Percentiles rank a stretch among this genome's conserved stretches.
Conservation (phyloP, 2,329 filamentous ascomycete species). For the Diaporthe citriasiana region DNA sequence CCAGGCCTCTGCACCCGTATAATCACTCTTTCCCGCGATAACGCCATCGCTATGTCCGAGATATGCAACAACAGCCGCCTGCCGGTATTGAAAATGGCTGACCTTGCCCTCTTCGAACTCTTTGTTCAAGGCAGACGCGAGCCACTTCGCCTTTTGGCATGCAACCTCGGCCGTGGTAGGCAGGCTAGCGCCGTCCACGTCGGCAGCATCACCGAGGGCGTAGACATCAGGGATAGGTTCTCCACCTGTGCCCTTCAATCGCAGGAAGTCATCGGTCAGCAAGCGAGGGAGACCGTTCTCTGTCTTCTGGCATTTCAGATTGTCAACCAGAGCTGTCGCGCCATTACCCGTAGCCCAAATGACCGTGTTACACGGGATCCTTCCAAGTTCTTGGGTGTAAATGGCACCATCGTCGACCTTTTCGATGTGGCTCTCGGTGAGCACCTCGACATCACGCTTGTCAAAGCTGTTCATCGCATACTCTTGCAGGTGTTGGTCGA, state of each 20-base stretch:
- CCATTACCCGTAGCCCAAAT: slow-evolving; percentile 39
- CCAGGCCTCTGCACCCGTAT: slow-evolving; percentile 39
- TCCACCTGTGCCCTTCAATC: slow-evolving; percentile 7
- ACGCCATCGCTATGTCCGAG: slow-evolving; percentile 38
- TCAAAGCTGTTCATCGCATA: slow-evolving; percentile 41
- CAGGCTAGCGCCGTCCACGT: slow-evolving; percentile 35
- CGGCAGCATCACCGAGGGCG: slow-evolving; percentile 38
- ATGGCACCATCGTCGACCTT: slow-evolving; percentile 35
- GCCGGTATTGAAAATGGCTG: slow-evolving; percentile 29
- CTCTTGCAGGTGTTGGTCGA: slow-evolving; percentile 39
- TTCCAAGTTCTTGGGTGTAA: slow-evolving; percentile 34
- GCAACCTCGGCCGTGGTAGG: slow-evolving; percentile 40
- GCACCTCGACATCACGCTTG: slow-evolving; percentile 34
- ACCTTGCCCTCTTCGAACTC: slow-evolving; percentile 27
- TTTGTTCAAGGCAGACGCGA: slow-evolving; percentile 34
- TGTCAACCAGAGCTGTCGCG: slow-evolving; percentile 27
- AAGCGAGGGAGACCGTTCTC: slow-evolving; percentile 35
- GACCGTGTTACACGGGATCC: slow-evolving; percentile 25
- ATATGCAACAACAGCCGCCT: slow-evolving; percentile 37
- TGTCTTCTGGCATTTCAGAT: slow-evolving; percentile 30
- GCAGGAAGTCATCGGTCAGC: slow-evolving; percentile 35
- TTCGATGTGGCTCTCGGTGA: slow-evolving; percentile 39
- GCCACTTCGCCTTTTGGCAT: slow-evolving; percentile 41
- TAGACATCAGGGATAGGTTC: slow-evolving; percentile 30
- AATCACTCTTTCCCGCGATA: slow-evolving; percentile 38